Conservation (phyloP, 2,329 filamentous ascomycete species). For the Sclerotinia glacialis region DNA sequence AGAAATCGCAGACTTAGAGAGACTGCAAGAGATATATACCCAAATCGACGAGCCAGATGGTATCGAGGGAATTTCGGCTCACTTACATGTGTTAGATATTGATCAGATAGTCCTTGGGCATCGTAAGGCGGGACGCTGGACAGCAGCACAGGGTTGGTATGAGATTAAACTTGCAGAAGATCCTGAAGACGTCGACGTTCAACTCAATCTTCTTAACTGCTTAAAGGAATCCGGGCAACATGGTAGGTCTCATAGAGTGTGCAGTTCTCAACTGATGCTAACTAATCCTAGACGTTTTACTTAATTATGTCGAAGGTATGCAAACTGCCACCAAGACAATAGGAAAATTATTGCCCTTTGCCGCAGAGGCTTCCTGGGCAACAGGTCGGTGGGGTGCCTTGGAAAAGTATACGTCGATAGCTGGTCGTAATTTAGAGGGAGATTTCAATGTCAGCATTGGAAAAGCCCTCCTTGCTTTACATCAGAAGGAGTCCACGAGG, state of each 20-base stretch:
- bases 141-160: constrained; percentile 95
- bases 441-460: constrained; percentile 86
- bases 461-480: constrained; percentile 60
- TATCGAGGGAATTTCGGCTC: constrained; percentile 87
- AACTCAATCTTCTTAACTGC: constrained; percentile 81
- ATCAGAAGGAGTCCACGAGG: constrained; percentile 47
- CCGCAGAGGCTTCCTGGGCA: constrained; percentile 88
- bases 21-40: constrained; percentile 89
- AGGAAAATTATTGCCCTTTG: constrained; percentile 72
- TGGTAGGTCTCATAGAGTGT: constrained; percentile 51
- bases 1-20: constrained; percentile 67
- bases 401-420: constrained; percentile 60
- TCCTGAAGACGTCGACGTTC: constrained; percentile 72
- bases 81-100: constrained; percentile 81
- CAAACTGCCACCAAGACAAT: constrained; percentile 48
- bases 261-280: constrained; percentile 19
- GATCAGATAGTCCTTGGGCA: constrained; percentile 93
- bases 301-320: constrained; percentile 84
- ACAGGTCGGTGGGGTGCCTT: constrained; percentile 78
- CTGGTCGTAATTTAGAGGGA: constrained; percentile 45
- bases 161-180: constrained; percentile 81
- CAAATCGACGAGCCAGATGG: constrained; percentile 98
- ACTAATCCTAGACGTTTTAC: constrained; percentile 62
- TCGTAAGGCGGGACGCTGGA: constrained; percentile 88
- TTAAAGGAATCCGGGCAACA: constrained; percentile 95